A percentile compares a stretch with the other conserved stretches of the same genome.
These are phyloP conservation scores for Apiotrichum porosum DNA, from an alignment of 1,284 basidiomycete genomes.

Conservation along the genomic window DNA sequence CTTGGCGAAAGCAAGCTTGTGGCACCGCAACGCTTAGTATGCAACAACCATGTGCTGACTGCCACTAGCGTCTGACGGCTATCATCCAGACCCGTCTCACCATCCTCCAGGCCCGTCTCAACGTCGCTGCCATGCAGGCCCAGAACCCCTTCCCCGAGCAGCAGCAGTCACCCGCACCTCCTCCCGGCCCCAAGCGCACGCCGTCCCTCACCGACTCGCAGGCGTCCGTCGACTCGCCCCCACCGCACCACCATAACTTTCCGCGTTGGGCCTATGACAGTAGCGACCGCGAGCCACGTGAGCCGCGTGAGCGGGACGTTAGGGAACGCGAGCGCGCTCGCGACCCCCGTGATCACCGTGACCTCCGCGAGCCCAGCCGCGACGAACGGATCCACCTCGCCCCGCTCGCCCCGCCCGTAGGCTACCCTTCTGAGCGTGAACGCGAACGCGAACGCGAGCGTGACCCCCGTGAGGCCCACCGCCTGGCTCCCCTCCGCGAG, in stretches of 20 bases:
- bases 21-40: no score
- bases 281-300: neutral
- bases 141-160: neutral
- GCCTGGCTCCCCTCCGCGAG: neutral
- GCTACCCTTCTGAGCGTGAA: no score
- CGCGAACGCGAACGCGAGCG: neutral
- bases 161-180: neutral
- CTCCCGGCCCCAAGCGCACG: no score
- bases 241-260: no score
- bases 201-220: no score
- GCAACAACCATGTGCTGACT: no score
- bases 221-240: no score
- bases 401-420: no score
- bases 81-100: slow-evolving; percentile 45
- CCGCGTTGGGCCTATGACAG: no score
- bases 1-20: no score
- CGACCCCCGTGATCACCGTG: neutral
- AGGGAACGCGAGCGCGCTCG: neutral
- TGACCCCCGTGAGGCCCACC: neutral
- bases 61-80: slow-evolving; percentile 37
- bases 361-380: neutral
- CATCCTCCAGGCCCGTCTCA: slow-evolving; percentile 41
- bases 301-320: neutral
- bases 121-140: slow-evolving; percentile 16
- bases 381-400: no score